Evolutionary conservation across 805 yeast genomes (phyloP), one percentile per base, ranked within the genome.

Genomic region (Ogataea neopini): DNA sequence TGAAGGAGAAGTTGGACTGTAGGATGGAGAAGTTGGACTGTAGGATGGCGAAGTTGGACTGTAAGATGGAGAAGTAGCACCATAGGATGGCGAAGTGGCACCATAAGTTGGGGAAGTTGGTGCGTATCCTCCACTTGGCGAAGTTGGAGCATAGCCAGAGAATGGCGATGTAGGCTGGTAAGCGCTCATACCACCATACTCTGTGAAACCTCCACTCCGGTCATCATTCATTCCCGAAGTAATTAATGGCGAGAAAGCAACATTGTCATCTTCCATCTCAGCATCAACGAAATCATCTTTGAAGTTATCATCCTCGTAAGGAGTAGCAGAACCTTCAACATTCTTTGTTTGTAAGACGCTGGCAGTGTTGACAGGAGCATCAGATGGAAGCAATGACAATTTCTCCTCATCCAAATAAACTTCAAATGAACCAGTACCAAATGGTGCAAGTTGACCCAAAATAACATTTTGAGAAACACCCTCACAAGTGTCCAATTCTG

Each of bases 391-490:
- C 40, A 77, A 66, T 46, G 84, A 83, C 64, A 92, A 75, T 75
- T 89, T 82, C 61, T 83, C 82, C 60, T 94, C 98, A 68, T 94
- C 97, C 51, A 94, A 84, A 83, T 88, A 83, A 32, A 94, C 92
- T 65, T 94, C 98, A 64, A 94, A 94, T 0, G 96, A 86, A 65
- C 99, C 99, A 2, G 99, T 94, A 70, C 99, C 99, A 59, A 94
- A 80, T 50, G 99, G 98, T 18, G 99, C 98, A 78, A 94, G 80
- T 76, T 94, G 99, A 43, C 99, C 99, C 63, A 94, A 80, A 75
- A 94, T 88, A 50, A 94, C 96, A 66, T 94, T 94, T 69, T 94
- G 97, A 32, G 99, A 94, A 51, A 94, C 96, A 77, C 99, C 99
- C 57, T 90, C 88, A 71, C 99, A 94, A 58, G 94, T 97, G 72